A percentile compares a stretch with the other conserved stretches of the same genome.
phyloP scores from a whole-genome alignment of 495 filamentous ascomycete species.

The Lophiostoma macrostomum region DNA sequence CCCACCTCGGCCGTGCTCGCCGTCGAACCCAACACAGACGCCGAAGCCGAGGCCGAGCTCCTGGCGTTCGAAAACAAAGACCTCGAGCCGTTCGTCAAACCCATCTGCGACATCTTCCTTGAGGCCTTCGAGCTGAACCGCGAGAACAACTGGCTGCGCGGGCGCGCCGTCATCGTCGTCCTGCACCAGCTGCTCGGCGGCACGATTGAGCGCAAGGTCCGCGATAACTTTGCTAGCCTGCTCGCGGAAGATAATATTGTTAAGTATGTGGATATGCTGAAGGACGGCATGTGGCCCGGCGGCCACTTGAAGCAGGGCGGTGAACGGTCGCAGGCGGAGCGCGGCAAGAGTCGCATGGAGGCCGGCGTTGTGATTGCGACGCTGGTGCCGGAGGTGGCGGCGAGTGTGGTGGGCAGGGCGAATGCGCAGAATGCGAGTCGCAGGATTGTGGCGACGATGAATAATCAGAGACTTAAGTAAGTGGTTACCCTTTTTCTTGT shows the following conservation, averaged over 20 bases:
- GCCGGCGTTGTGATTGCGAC: conserved; percentile 43
- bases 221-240: conserved; percentile 69
- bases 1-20: conserved; percentile 9
- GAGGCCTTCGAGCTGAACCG: conserved; percentile 93
- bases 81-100: conserved; percentile 93
- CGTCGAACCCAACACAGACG: conserved; percentile 51
- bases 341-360: conserved; percentile 50
- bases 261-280: conserved; percentile 67
- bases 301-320: conserved; percentile 48
- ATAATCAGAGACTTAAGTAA: conserved; percentile 45
- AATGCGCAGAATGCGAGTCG: conserved; percentile 42
- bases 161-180: conserved; percentile 86
- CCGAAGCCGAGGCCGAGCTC: conserved; percentile 92
- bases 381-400: conserved; percentile 49
- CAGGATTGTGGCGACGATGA: conserved; percentile 40
- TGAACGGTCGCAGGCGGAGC: conserved; percentile 45
- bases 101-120: conserved; percentile 95
- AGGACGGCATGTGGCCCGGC: conserved; percentile 75
- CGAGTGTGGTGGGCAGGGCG: conserved; percentile 44
- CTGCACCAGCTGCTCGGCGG: conserved; percentile 70
- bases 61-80: conserved; percentile 89
- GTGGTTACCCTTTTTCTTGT: conserved; percentile 11
- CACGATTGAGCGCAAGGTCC: conserved; percentile 89
- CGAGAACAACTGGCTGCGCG: conserved; percentile 91
- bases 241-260: conserved; percentile 75